phyloP scores from a whole-genome alignment of 805 yeast genomes.

The Kluyveromyces nonfermentans region DNA sequence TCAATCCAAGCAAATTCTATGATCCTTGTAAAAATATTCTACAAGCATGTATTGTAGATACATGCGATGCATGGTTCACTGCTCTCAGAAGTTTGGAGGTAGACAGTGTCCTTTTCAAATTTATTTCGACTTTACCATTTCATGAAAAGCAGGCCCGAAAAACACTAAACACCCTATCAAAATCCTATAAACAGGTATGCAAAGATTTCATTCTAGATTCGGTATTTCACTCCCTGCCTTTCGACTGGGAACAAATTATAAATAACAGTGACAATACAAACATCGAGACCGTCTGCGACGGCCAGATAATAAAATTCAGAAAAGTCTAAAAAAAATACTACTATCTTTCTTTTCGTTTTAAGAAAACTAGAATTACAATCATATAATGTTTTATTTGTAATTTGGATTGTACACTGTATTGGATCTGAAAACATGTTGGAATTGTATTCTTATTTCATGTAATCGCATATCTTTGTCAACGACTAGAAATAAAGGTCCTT shows the following conservation, averaged over 20 bases:
- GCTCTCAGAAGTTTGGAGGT: background rate
- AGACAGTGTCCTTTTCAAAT: background rate
- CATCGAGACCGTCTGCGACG: background rate
- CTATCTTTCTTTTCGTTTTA: no score
- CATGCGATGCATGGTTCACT: conserved; percentile 1
- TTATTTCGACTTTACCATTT: background rate
- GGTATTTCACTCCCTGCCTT: background rate
- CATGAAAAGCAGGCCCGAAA: background rate
- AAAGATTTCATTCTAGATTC: background rate
- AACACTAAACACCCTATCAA: background rate
- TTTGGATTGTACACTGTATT: no score
- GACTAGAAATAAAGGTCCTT: background rate
- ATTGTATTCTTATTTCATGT: background rate
- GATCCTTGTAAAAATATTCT: background rate
- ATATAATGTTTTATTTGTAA: no score
- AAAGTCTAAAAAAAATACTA: background rate
- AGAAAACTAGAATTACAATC: no score
- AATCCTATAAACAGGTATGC: background rate
- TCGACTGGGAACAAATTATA: background rate
- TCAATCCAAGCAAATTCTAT: background rate
- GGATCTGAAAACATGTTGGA: no score
- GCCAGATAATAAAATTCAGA: background rate
- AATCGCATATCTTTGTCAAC: background rate
- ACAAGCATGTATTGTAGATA: background rate
- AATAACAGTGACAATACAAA: background rate